Percentiles rank a stretch among this genome's conserved stretches.
phyloP scores from a whole-genome alignment of 257 asterid species.

The Asclepias syriaca region DNA sequence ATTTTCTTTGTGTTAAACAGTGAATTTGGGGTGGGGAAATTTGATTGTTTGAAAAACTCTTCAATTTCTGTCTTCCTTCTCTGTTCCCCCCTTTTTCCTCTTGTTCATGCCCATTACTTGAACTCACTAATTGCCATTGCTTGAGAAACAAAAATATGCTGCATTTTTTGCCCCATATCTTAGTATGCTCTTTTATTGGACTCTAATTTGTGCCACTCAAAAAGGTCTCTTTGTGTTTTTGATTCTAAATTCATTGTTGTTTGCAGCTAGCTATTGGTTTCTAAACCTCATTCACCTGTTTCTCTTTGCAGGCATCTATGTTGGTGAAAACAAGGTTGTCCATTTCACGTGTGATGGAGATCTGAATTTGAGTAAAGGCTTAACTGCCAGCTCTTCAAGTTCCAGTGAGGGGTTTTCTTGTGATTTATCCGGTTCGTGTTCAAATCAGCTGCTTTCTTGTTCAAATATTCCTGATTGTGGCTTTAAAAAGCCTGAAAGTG shows the following conservation, averaged over 20 bases:
- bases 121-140: too few species aligned
- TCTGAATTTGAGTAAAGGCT: background rate
- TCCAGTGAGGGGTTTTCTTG: background rate
- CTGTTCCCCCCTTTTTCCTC: too few species aligned
- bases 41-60: background rate
- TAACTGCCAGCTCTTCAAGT: slow-evolving; percentile 1
- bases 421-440: slow-evolving; percentile 5
- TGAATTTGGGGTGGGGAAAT: background rate
- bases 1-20: background rate
- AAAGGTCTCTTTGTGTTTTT: background rate
- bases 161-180: background rate
- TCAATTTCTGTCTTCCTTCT: too few species aligned
- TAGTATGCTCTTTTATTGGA: background rate
- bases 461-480: slow-evolving; percentile 28
- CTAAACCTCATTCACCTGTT: background rate
- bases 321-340: slow-evolving; percentile 32
- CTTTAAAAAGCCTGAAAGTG: slow-evolving; percentile 19
- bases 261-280: background rate
- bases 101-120: background rate
- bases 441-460: slow-evolving; percentile 11
- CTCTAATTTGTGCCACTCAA: background rate
- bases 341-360: slow-evolving; percentile 26
- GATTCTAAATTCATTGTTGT: too few species aligned
- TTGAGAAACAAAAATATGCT: background rate
- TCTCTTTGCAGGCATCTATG: slow-evolving; percentile 27